Base-by-base conservation (phyloP, 306 rosid species). In the Oxytropis ochrocephala region DNA sequence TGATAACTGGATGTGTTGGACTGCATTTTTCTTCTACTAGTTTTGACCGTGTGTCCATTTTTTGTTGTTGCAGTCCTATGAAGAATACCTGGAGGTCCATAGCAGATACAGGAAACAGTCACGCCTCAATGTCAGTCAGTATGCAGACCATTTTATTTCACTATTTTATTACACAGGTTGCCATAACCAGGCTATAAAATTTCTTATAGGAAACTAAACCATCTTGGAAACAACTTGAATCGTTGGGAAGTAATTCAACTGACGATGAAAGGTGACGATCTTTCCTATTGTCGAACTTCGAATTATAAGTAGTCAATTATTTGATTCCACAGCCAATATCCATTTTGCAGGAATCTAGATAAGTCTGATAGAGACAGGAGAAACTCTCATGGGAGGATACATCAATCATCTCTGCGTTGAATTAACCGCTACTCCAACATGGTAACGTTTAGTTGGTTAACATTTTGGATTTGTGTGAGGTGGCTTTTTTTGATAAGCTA, bases 1-100 rank as follows among this genome's bases (percentile, higher is more conserved):
- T 32, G 7, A 7, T 24, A 21, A n/a, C 67, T 48, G 19, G 39
- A 49, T 24, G 44, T 14, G 51, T 63, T 9, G 3, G 16, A 38
- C 44, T 56, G 10, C 44, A 18, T 56, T 13, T 54, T 69, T 74
- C 69, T 64, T 42, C 46, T 55, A 52, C 13, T 64, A 70, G 41
- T 33, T 32, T 19, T 57, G 56, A 39, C 39, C 60, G 18, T 46
- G 27, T 36, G 11, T 32, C 14, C 39, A 9, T n/a, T 64, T 33
- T 39, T 72, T 46, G n/a, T n/a, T 33, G 63, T 33, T 72, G 64
- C 72, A 81, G 81, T 76, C 85, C 27, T 81, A 81, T 50, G 85
- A 81, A 81, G 85, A 81, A 72, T 76, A 81, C 73, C 72, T 76
- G 57, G 75, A 76, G 72, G 56, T 38, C 19, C 81, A 81, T 46